Percentiles rank a stretch among this genome's conserved stretches.
Evolutionary conservation across 129 eudicot genomes (phyloP).

Genomic region (Pseudognaphalium luteoalbum): DNA sequence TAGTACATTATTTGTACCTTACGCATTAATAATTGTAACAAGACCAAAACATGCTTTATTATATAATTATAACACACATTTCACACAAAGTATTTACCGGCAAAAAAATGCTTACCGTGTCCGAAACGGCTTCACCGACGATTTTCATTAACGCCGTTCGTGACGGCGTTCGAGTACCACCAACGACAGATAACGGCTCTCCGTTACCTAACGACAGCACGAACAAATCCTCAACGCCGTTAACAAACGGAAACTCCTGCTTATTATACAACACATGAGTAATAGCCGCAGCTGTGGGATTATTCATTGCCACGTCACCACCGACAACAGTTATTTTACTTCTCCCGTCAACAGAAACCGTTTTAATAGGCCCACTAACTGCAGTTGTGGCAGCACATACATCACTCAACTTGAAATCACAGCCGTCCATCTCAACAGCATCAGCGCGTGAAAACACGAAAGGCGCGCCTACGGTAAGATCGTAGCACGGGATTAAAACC

Average conservation of each 20-base stretch:
- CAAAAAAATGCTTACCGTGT: conserved; percentile 48
- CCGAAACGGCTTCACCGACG: conserved; percentile 72
- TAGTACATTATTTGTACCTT: background rate
- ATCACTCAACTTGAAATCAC: conserved; percentile 67
- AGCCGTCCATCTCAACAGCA: conserved; percentile 73
- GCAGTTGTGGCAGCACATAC: conserved; percentile 76
- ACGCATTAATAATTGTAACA: no score
- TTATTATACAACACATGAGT: conserved; percentile 76
- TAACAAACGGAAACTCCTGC: conserved; percentile 78
- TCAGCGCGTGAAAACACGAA: conserved; percentile 91
- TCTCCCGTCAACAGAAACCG: conserved; percentile 57
- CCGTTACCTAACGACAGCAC: conserved; percentile 84
- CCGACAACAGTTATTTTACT: conserved; percentile 56
- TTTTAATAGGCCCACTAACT: conserved; percentile 34
- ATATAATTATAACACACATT: no score
- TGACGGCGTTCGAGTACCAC: conserved; percentile 37
- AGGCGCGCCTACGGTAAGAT: conserved; percentile 57
- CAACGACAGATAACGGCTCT: conserved; percentile 29
- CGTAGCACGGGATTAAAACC: conserved; percentile 74
- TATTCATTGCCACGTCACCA: conserved; percentile 75
- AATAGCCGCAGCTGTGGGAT: conserved; percentile 85
- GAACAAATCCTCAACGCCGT: conserved; percentile 64
- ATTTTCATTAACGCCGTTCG: conserved; percentile 49
- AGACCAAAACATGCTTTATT: no score
- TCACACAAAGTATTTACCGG: no score